These are phyloP conservation scores for Cavenderia fasciculata DNA, from an alignment of 78 protist species.

Conservation along the genomic window DNA sequence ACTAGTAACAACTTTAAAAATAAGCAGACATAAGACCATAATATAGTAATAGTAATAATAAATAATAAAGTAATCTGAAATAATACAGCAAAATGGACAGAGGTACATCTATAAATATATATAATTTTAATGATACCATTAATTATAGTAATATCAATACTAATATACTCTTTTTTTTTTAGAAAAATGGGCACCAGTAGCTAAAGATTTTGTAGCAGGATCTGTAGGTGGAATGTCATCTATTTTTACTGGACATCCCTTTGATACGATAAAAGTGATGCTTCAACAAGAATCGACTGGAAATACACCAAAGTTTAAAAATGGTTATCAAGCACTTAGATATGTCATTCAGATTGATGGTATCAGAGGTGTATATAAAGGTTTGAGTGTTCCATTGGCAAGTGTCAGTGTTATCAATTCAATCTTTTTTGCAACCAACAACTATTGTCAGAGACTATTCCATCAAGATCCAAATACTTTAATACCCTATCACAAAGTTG, in stretches of 20 bases:
- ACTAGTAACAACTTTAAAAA: too few species aligned
- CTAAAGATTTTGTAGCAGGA: constrained; percentile 66
- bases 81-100: too few species aligned
- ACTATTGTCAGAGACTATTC: constrained; percentile 28
- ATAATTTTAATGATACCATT: too few species aligned
- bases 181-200: constrained; percentile 17
- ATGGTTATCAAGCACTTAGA: constrained; percentile 63
- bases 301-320: constrained; percentile 46
- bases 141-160: too few species aligned
- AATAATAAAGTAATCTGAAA: too few species aligned
- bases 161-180: too few species aligned
- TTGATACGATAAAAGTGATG: constrained; percentile 63
- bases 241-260: constrained; percentile 51
- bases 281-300: constrained; percentile 61
- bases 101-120: too few species aligned
- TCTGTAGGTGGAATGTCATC: constrained; percentile 52
- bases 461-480: constrained; percentile 21
- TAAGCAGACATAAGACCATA: too few species aligned
- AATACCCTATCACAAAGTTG: constrained; percentile 64
- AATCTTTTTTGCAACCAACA: constrained; percentile 54
- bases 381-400: constrained; percentile 51
- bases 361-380: constrained; percentile 52
- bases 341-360: constrained; percentile 46
- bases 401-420: constrained; percentile 55
- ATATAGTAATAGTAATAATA: too few species aligned